Evolutionary conservation across 768 basidiomycete species (phyloP), one percentile per base, ranked within the genome.

Genomic region (Lentinula sp.): DNA sequence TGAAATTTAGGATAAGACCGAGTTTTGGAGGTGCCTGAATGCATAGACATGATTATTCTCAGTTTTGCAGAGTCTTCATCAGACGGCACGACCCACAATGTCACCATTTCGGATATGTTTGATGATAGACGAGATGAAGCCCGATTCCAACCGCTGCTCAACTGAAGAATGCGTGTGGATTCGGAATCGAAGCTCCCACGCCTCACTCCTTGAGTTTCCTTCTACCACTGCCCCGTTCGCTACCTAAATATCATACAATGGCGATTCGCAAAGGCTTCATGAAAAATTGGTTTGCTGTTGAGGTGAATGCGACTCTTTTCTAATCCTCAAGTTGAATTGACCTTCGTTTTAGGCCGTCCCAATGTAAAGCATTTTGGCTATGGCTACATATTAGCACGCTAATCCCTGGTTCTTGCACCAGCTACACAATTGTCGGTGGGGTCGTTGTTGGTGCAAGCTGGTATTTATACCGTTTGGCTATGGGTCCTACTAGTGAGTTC

Each of bases 51-150:
- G 60, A 81, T 65, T 10, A 66, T 71, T 64, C 72, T 69, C 23
- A 92, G 75, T 39, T 71, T 73, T 16, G 71, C 62, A 2, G 80
- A 72, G 63, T 83, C 79, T 8, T 67, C 58, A n/a, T 69, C 63
- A 15, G 76, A 67, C 5, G 90, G 87, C 13, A 91, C 84, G 35
- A 93, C 79, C 90, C 90, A 93, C 3, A 91, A 73, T 13, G 86
- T 76, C 53, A 84, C 48, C 45, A 58, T 53, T n/a, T n/a, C 18
- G n/a, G 45, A 23, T 5, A 23, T 46, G 7, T 6, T 20, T 2
- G 6, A 9, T 20, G 46, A 46, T 46, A n/a, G 45, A 20, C 8
- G 7, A 18, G 46, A 48, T 16, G 46, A 9, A 18, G 20, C 9
- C 8, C 16, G 9, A 1, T 18, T 9, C 12, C 46, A 48, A 6